Evolutionary conservation across 345 rosid genomes (phyloP).

Genomic region (Camelina neglecta): DNA sequence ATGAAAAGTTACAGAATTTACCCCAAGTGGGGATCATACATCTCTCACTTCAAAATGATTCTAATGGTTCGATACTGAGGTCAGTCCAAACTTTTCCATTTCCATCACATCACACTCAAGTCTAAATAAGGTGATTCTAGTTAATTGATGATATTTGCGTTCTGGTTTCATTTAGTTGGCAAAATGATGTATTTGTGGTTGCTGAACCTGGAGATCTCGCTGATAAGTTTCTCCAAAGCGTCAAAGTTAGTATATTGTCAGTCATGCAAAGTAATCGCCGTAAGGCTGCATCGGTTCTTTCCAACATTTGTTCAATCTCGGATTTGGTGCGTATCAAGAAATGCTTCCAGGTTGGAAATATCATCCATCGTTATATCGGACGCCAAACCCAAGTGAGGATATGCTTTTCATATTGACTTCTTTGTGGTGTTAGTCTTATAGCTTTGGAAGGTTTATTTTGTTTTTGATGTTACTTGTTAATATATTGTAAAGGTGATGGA

Average conservation of each 20-base stretch:
- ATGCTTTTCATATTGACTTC: neutral
- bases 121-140: conserved; percentile 15
- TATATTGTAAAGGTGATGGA: conserved; percentile 75
- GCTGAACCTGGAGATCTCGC: conserved; percentile 99
- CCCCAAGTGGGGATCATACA: conserved; percentile 96
- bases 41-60: conserved; percentile 86
- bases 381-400: conserved; percentile 84
- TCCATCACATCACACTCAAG: neutral
- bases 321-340: conserved; percentile 70
- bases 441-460: conserved; percentile 13
- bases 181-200: conserved; percentile 96
- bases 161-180: conserved; percentile 56
- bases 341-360: conserved; percentile 88
- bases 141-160: conserved; percentile 5
- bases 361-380: conserved; percentile 88
- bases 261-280: conserved; percentile 56
- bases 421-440: conserved; percentile 9
- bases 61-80: conserved; percentile 84
- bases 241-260: conserved; percentile 78
- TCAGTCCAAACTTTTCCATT: conserved; percentile 44
- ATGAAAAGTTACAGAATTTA: conserved; percentile 82
- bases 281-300: conserved; percentile 60
- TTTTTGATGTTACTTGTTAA: conserved; percentile 24
- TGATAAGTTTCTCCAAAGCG: conserved; percentile 79
- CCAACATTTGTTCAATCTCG: conserved; percentile 70